These are phyloP conservation scores for Furcasterigmium furcatum DNA, from an alignment of 2,329 filamentous ascomycete species.

Conservation along the genomic window DNA sequence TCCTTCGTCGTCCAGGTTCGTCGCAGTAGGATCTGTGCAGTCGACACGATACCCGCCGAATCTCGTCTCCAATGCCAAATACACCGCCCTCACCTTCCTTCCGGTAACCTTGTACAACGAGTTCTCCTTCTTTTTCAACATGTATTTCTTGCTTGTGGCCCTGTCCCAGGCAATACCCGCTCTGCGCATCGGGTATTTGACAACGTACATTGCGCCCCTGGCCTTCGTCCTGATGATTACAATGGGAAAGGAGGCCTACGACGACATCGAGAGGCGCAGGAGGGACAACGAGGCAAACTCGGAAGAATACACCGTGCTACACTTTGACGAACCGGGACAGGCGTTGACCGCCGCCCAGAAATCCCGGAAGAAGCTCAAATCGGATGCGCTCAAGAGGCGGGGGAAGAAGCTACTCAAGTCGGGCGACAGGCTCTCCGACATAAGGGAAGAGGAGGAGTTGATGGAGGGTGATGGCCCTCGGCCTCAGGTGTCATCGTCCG, in stretches of 20 bases:
- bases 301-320: conserved; percentile 77
- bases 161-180: conserved; percentile 89
- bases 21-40: conserved; percentile 74
- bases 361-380: conserved; percentile 43
- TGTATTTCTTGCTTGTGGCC: conserved; percentile 95
- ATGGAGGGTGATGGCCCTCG: conserved; percentile 36
- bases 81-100: conserved; percentile 90
- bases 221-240: conserved; percentile 91
- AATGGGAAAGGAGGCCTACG: conserved; percentile 90
- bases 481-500: conserved; percentile 40
- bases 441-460: conserved; percentile 65
- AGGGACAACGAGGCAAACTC: conserved; percentile 94
- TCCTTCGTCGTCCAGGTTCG: conserved; percentile 67
- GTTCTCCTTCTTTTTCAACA: conserved; percentile 99
- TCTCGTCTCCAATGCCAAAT: conserved; percentile 94
- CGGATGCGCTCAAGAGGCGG: conserved; percentile 33
- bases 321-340: conserved; percentile 58
- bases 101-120: conserved; percentile 96
- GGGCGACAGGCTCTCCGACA: conserved; percentile 55
- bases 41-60: conserved; percentile 80
- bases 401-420: conserved; percentile 29
- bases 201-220: conserved; percentile 89
- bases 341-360: conserved; percentile 26
- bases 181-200: conserved; percentile 88
- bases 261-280: conserved; percentile 82